Conservation (phyloP, 805 yeast genomes). For the Starmerella apicola region DNA sequence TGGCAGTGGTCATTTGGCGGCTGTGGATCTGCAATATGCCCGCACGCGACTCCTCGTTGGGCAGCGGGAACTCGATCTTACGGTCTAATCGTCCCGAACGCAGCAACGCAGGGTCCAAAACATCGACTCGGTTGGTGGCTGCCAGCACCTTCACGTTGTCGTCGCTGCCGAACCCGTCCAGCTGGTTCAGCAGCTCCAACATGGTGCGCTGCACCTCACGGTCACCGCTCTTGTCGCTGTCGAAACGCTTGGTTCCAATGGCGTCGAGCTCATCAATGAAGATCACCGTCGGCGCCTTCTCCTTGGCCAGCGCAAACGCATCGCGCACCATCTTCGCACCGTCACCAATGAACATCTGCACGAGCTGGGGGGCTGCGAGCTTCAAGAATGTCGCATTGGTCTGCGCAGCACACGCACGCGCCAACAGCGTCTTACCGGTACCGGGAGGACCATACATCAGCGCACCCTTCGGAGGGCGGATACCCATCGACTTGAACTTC, state of each 20-base stretch:
- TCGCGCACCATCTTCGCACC: slow-evolving; percentile 97
- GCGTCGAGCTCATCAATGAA: slow-evolving; percentile 98
- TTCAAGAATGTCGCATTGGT: slow-evolving; percentile 94
- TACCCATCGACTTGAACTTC: slow-evolving; percentile 84
- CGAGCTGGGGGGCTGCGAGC: slow-evolving; percentile 94
- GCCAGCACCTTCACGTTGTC: slow-evolving; percentile 95
- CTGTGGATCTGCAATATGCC: slow-evolving; percentile 95
- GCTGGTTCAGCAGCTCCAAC: slow-evolving; percentile 92
- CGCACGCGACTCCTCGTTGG: slow-evolving; percentile 94
- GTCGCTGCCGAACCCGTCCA: slow-evolving; percentile 96
- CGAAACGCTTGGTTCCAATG: slow-evolving; percentile 95
- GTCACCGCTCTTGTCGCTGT: slow-evolving; percentile 94
- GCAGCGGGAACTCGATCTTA: slow-evolving; percentile 95
- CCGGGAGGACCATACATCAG: slow-evolving; percentile 99
- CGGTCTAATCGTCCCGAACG: slow-evolving; percentile 97
- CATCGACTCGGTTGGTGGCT: slow-evolving; percentile 97
- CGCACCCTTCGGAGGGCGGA: slow-evolving; percentile 97
- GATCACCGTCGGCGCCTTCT: slow-evolving; percentile 95
- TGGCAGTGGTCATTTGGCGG: slow-evolving; percentile 85
- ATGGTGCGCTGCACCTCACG: slow-evolving; percentile 98
- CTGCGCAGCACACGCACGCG: slow-evolving; percentile 98
- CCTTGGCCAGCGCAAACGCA: slow-evolving; percentile 94
- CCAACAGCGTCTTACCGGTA: slow-evolving; percentile 92
- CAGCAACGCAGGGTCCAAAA: slow-evolving; percentile 92
- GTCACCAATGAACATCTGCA: slow-evolving; percentile 97